Conservation (phyloP, 768 basidiomycete genomes). For the Daedalea quercina region DNA sequence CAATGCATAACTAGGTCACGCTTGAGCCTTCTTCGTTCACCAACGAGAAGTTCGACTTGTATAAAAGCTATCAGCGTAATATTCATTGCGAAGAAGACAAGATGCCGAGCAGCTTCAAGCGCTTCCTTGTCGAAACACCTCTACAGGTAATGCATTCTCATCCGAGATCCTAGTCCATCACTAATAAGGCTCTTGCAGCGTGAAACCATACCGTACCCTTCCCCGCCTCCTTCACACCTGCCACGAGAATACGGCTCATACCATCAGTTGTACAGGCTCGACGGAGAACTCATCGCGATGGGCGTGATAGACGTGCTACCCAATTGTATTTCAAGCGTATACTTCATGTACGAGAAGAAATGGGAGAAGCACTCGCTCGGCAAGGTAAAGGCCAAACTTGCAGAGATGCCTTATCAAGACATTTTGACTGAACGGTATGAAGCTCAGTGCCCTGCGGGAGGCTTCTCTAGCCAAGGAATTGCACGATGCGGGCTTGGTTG, state of each 20-base stretch:
- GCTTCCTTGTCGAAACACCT: constrained; percentile 79
- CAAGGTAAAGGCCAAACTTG: constrained; percentile 44
- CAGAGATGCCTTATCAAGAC: background rate
- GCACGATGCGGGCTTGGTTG: constrained; percentile 53
- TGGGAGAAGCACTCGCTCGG: constrained; percentile 72
- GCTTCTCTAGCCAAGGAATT: constrained; percentile 71
- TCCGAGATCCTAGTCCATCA: no score
- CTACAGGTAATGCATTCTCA: constrained; percentile 40
- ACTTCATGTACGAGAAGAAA: constrained; percentile 80
- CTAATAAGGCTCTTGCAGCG: constrained; percentile 28
- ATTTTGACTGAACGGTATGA: background rate
- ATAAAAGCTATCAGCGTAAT: constrained; percentile 64
- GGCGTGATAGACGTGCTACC: constrained; percentile 90
- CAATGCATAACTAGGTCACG: constrained; percentile 41
- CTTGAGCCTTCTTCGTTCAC: constrained; percentile 75
- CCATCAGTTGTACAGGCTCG: constrained; percentile 82
- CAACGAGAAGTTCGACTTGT: constrained; percentile 77
- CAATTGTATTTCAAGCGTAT: constrained; percentile 75
- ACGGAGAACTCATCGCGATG: constrained; percentile 78
- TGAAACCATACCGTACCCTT: constrained; percentile 54
- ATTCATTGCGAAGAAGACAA: constrained; percentile 69
- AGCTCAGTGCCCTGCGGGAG: constrained; percentile 87
- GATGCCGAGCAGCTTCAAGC: constrained; percentile 44
- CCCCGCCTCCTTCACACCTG: constrained; percentile 44
- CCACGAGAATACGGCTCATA: constrained; percentile 86